Evolutionary conservation across 1,139 yeast species (phyloP), one percentile per base, ranked within the genome.

Genomic region (Hansenula sp.): DNA sequence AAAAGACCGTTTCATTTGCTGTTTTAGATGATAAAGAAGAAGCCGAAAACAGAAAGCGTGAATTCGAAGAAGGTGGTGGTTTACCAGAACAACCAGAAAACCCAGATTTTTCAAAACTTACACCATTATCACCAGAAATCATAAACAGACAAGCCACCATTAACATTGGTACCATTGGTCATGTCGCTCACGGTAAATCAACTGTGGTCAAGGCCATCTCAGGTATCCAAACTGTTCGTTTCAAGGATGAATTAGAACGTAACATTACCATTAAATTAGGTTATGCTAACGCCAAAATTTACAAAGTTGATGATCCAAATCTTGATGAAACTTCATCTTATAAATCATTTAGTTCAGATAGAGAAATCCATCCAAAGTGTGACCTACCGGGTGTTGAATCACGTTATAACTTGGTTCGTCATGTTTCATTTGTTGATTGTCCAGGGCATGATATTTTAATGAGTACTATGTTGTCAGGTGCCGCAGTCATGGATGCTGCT

Each of bases 401-500:
- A 47, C 86, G 96, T 62, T 90, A 89, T 68, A 77, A 79, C 58
- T 75, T 94, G 53, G 80, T 89, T 38, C 88, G 99, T 69, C 99
- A 94, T 63, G 98, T 94, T 42, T 89, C 97, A 8, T 94, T 94
- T 58, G 98, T 94, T 46, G 99, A 94, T 74, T 94, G 98, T 73
- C 99, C 99, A 45, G 99, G 98, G 65, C 99, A 94, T 86, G 99
- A 94, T 75, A 92, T 94, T 73, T 82, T 94, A 65, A 94, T 94
- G 98, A 89, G 97, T 77, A 94, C 98, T 55, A 94, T 94, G 99
- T 82, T 94, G 79, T 90, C 97, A 38, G 99, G 99, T 64, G 99
- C 99, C 32, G 99, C 99, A 14, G 98, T 94, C 53, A 94, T 94
- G 99, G 99, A 94, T 68, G 99, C 98, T 44, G 99, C 99, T 13